Evolutionary conservation across 805 yeast genomes (phyloP), one percentile per base, ranked within the genome.

Genomic region (Naumovozyma dairenensis): DNA sequence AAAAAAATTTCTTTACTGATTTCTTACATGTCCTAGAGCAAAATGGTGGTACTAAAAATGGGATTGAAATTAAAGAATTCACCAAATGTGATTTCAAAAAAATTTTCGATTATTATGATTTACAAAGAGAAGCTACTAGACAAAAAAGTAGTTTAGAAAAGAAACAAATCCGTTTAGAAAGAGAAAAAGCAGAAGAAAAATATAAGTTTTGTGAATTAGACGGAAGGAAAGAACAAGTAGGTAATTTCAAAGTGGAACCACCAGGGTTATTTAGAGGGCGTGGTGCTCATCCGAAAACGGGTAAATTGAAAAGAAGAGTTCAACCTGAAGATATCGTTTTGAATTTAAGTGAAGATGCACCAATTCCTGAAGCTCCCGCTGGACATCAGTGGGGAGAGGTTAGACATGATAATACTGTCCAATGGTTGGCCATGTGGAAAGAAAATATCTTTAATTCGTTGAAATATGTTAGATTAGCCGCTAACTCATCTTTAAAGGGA

Each of bases 371-470:
- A 4, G 81, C 96, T 1, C 96, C 96, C 2, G 72, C 60, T 9
- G 96, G 96, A 2, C 96, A 85, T 49, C 44, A 65, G 28, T 89
- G 98, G 98, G 95, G 82, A 12, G 94, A 83, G 45, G 68, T 89
- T 17, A 71, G 71, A 44, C 93, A 87, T 55, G 96, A 89, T 55
- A 80, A 80, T 46, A 78, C 86, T 0, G 96, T 87, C 18, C 76
- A 89, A 9, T 89, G 98, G 98, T 66, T 89, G 35, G 97, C 96
- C 0, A 86, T 80, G 82, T 89, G 96, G 96, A 77, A 80, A 53
- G 97, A 89, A 59, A 89, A 89, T 51, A 82, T 89, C 45, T 75
- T 83, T 31, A 82, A 80, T 44, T 69, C 80, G 19, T 72, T 77
- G 47, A 89, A 89, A 57, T 89, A 89, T 54, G 97, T 89, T 33